These are phyloP conservation scores for Rostrohypoxylon terebratum DNA, from an alignment of 495 filamentous ascomycete genomes.

Conservation along the genomic window DNA sequence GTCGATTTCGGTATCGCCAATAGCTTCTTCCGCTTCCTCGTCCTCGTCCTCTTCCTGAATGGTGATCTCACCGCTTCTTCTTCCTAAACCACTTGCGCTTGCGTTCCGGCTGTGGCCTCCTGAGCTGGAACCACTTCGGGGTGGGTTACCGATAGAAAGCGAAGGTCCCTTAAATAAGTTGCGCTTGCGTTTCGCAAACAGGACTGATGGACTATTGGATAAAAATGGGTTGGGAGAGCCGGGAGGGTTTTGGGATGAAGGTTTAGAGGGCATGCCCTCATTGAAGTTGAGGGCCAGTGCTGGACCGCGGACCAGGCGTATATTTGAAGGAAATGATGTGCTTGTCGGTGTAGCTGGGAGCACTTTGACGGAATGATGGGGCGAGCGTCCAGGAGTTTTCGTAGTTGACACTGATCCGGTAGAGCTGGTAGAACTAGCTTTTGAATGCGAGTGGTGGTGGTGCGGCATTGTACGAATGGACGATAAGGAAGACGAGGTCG, in stretches of 20 bases:
- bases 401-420: slow-evolving; percentile 75
- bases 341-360: slow-evolving; percentile 90
- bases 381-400: slow-evolving; percentile 77
- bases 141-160: slow-evolving; percentile 59
- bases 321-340: slow-evolving; percentile 83
- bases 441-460: slow-evolving; percentile 92
- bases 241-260: slow-evolving; percentile 51
- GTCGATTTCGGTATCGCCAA: slow-evolving; percentile 46
- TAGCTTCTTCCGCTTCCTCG: slow-evolving; percentile 67
- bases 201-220: slow-evolving; percentile 67
- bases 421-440: slow-evolving; percentile 93
- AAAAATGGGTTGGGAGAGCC: slow-evolving; percentile 61
- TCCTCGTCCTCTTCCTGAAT: slow-evolving; percentile 91
- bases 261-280: slow-evolving; percentile 59
- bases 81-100: slow-evolving; percentile 64
- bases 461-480: slow-evolving; percentile 94
- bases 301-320: slow-evolving; percentile 80
- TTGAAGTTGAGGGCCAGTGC: slow-evolving; percentile 61
- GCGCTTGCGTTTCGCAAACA: slow-evolving; percentile 92
- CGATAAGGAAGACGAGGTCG: slow-evolving; percentile 94
- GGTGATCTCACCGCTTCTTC: slow-evolving; percentile 73
- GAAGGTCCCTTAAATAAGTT: slow-evolving; percentile 91
- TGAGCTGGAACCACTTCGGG: slow-evolving; percentile 53
- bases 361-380: slow-evolving; percentile 92
- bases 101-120: slow-evolving; percentile 62